Evolutionary conservation across 352 stramenopile species (phyloP), one percentile per base, ranked within the genome.

Genomic region (Globisporangium nunn): DNA sequence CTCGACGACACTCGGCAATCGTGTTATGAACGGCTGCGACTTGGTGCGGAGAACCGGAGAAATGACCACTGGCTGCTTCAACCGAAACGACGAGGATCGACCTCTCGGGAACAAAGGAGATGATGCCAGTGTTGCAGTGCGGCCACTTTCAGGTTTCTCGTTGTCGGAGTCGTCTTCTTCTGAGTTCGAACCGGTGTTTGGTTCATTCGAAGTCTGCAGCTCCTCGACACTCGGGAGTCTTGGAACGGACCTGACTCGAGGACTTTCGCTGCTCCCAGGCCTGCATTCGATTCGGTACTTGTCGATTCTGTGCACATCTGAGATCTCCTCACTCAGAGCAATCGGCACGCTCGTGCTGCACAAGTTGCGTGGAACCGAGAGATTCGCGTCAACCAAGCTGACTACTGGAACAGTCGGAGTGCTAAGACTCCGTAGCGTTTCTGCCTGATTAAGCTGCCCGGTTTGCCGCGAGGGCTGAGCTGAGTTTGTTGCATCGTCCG

Each of bases 1-100:
- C 43, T 82, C 72, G 6, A 64, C 57, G 18, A 82, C 63, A 45
- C 68, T 74, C 17, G 71, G 62, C 6, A 85, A 45, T 0, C 66
- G 62, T 3, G 28, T 37, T 15, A 63, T 59, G 51, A 69, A 77
- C 29, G 69, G 41, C 28, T 73, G 51, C 8, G 68, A 75, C 8
- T 66, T 65, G 2, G 65, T 14, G 14, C 58, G 72, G 12, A 61
- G 45, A 7, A 66, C 51, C 3, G 67, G 67, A 14, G 66, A 49
- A 40, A 53, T 44, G 14, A 54, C 40, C 15, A 55, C 58, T 5
- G 67, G 40, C 44, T 49, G 33, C 4, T 52, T 43, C 10, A 52
- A 33, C 33, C 67, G 61, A 31, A 64, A 68, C 3, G 70, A 78
- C 15, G 61, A 61, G 18, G 67, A 66, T 33, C 70, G 61, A 6